Conservation (phyloP, 352 stramenopile species). For the Pythium aquatile region DNA sequence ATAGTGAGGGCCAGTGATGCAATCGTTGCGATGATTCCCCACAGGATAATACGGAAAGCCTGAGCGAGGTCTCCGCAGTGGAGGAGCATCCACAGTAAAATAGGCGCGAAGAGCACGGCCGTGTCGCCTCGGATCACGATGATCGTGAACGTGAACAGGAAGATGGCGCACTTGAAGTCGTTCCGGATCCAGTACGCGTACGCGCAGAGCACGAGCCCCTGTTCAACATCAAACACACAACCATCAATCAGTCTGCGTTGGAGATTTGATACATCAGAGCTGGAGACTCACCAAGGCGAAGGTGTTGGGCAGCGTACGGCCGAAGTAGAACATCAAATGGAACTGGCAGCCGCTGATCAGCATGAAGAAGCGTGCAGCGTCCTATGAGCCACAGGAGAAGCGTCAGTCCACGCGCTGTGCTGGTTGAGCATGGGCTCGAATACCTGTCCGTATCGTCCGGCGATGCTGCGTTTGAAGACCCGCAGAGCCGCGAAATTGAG, state of each 20-base stretch:
- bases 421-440: neutral
- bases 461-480: slow-evolving; percentile 63
- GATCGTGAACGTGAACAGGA: slow-evolving; percentile 90
- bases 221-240: neutral
- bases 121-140: slow-evolving; percentile 98
- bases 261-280: slow-evolving; percentile 27
- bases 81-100: slow-evolving; percentile 91
- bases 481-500: slow-evolving; percentile 54
- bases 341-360: slow-evolving; percentile 93
- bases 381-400: slow-evolving; percentile 6
- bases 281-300: slow-evolving; percentile 90
- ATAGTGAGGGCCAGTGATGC: slow-evolving; percentile 83
- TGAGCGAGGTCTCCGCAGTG: slow-evolving; percentile 40
- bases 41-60: slow-evolving; percentile 75
- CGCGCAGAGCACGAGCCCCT: slow-evolving; percentile 65
- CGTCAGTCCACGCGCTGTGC: neutral
- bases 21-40: slow-evolving; percentile 76
- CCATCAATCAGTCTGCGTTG: neutral
- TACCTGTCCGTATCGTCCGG: slow-evolving; percentile 52
- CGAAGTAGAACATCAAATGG: slow-evolving; percentile 98
- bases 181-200: slow-evolving; percentile 62
- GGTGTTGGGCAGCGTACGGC: slow-evolving; percentile 95
- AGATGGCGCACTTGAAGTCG: slow-evolving; percentile 52
- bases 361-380: slow-evolving; percentile 74
- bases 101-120: slow-evolving; percentile 92